Conservation (phyloP, 257 asterid species). For the Solanum acaule region DNA sequence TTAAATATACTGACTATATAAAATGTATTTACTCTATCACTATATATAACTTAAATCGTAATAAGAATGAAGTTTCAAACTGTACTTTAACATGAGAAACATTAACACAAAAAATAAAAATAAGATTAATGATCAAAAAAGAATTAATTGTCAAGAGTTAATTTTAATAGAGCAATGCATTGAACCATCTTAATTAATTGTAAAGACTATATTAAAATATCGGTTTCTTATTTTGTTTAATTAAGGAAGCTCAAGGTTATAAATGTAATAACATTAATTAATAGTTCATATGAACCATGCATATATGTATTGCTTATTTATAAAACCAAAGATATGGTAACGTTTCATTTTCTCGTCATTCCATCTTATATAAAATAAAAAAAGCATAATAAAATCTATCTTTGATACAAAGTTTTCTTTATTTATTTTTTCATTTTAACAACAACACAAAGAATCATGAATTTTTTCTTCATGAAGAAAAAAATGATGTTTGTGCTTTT, state of each 20-base stretch:
- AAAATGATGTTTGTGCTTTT: not conserved
- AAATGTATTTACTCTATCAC: not conserved
- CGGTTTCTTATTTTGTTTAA: not conserved
- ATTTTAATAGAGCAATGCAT: slow-evolving; percentile 12
- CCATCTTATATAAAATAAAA: slow-evolving; percentile 11
- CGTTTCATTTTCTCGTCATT: slow-evolving; percentile 35
- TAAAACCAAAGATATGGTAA: slow-evolving; percentile 18
- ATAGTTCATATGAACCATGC: slow-evolving; percentile 39
- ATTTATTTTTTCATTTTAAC: not conserved
- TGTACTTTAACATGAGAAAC: not conserved
- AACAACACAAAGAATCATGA: slow-evolving; percentile 9
- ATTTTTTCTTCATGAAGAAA: not conserved
- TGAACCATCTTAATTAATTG: not conserved
- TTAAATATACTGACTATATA: not conserved
- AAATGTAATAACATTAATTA: slow-evolving; percentile 13
- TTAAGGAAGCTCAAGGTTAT: slow-evolving; percentile 1
- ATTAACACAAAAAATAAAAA: not conserved
- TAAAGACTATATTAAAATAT: not conserved
- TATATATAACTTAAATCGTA: not conserved
- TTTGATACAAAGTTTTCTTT: slow-evolving; percentile 13
- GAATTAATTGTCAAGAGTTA: not conserved
- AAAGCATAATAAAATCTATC: not conserved
- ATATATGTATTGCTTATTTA: not conserved
- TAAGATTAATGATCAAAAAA: not conserved
- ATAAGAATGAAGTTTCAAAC: not conserved